Conservation (phyloP, 768 basidiomycete genomes). For the Russula earlei region DNA sequence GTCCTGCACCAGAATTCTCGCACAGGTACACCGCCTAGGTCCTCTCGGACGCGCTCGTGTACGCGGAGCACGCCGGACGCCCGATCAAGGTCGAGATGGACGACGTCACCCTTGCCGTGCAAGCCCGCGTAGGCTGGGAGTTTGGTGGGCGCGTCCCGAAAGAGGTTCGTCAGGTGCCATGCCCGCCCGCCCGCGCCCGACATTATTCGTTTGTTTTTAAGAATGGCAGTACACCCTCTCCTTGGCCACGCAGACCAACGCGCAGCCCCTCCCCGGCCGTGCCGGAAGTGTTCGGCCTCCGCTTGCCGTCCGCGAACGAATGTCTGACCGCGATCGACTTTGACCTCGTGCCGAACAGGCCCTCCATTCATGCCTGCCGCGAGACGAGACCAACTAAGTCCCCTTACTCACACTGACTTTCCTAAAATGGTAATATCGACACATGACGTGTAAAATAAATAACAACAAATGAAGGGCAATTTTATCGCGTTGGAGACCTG, state of each 20-base stretch:
- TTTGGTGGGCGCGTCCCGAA: constrained; percentile 84
- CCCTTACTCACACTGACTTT: no score
- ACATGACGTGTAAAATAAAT: no score
- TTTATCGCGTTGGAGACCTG: no score
- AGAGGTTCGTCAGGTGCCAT: constrained; percentile 43
- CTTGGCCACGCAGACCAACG: constrained; percentile 75
- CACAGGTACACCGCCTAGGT: constrained; percentile 79
- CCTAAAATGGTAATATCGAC: no score
- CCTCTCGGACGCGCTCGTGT: constrained; percentile 75
- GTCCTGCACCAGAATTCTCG: constrained; percentile 85
- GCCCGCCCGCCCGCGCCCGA: background rate
- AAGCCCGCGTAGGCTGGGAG: constrained; percentile 89
- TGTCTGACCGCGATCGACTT: constrained; percentile 77
- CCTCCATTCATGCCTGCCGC: no score
- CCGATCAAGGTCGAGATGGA: constrained; percentile 76
- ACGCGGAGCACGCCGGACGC: constrained; percentile 77
- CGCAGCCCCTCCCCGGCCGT: constrained; percentile 70
- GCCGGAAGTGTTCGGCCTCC: constrained; percentile 83
- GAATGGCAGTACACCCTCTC: constrained; percentile 60
- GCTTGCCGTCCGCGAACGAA: constrained; percentile 61
- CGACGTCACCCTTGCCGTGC: constrained; percentile 71
- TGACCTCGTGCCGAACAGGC: constrained; percentile 77
- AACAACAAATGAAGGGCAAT: no score
- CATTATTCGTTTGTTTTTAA: no score
- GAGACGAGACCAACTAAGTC: no score